A percentile compares a stretch with the other conserved stretches of the same genome.
These are phyloP conservation scores for Huntiella savannae DNA, from an alignment of 2,329 filamentous ascomycete genomes.

Conservation along the genomic window DNA sequence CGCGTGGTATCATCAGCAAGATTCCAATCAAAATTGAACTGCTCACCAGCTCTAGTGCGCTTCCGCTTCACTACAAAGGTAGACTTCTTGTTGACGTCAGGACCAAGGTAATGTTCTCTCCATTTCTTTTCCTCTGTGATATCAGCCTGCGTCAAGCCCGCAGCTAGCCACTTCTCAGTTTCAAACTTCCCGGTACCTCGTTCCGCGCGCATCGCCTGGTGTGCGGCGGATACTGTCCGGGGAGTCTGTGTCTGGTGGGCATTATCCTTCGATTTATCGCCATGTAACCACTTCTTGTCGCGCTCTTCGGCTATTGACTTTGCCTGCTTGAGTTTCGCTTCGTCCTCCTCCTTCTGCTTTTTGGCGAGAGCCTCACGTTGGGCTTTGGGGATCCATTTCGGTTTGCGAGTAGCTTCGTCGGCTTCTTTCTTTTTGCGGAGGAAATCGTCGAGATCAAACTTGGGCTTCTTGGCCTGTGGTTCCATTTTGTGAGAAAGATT, in stretches of 20 bases:
- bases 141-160: slow-evolving; percentile 21
- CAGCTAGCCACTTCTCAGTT: slow-evolving; percentile 9
- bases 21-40: slow-evolving; percentile 99
- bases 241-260: neutral
- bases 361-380: slow-evolving; percentile 63
- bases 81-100: slow-evolving; percentile 61
- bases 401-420: slow-evolving; percentile 68
- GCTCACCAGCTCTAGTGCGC: slow-evolving; percentile 76
- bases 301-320: slow-evolving; percentile 8
- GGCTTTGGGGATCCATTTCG: slow-evolving; percentile 70
- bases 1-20: slow-evolving; percentile 77
- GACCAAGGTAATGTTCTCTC: slow-evolving; percentile 74
- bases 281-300: slow-evolving; percentile 10
- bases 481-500: slow-evolving; percentile 6
- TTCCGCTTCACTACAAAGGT: slow-evolving; percentile 95
- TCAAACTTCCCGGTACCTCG: slow-evolving; percentile 11
- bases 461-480: slow-evolving; percentile 23
- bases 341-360: slow-evolving; percentile 54
- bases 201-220: slow-evolving; percentile 12
- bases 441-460: slow-evolving; percentile 66
- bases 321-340: slow-evolving; percentile 16
- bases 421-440: slow-evolving; percentile 70
- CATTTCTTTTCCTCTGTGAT: slow-evolving; percentile 57
- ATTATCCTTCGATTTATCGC: slow-evolving; percentile 2
- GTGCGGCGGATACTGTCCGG: slow-evolving; percentile 7